Evolutionary conservation across 1,139 yeast species (phyloP).

Genomic region (Meyerozyma carpophila): DNA sequence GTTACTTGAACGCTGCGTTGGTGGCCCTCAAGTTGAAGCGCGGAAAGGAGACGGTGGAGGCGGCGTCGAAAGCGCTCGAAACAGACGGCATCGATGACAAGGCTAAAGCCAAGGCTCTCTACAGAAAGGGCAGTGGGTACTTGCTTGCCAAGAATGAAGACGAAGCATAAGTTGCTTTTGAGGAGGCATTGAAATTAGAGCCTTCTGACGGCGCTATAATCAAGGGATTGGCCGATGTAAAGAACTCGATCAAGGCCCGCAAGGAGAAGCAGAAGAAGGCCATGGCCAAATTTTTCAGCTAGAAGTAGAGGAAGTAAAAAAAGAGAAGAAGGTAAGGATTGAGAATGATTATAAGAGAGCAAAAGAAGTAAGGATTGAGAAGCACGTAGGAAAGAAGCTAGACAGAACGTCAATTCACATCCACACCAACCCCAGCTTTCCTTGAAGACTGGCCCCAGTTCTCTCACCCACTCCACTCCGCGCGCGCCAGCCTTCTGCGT

Average conservation of each 20-base stretch:
- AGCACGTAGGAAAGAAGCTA: too few relatives aligned
- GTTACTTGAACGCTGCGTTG: conserved; percentile 68
- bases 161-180: conserved; percentile 61
- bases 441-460: not conserved
- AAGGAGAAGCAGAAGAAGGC: conserved; percentile 76
- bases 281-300: conserved; percentile 67
- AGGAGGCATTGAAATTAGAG: conserved; percentile 57
- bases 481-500: not conserved
- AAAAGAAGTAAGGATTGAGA: too few relatives aligned
- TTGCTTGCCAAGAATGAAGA: conserved; percentile 63
- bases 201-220: conserved; percentile 75
- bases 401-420: too few relatives aligned
- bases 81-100: conserved; percentile 58
- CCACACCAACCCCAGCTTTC: too few relatives aligned
- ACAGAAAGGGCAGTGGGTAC: conserved; percentile 79
- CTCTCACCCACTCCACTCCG: not conserved
- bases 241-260: conserved; percentile 46
- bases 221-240: conserved; percentile 62
- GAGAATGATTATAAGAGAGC: too few relatives aligned
- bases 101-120: conserved; percentile 76
- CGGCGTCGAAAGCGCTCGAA: conserved; percentile 64
- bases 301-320: not conserved
- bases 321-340: too few relatives aligned
- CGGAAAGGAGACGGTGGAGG: conserved; percentile 50
- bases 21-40: conserved; percentile 64